Evolutionary conservation across 2,329 filamentous ascomycete species (phyloP).

Genomic region (Anisogramma anomala): DNA sequence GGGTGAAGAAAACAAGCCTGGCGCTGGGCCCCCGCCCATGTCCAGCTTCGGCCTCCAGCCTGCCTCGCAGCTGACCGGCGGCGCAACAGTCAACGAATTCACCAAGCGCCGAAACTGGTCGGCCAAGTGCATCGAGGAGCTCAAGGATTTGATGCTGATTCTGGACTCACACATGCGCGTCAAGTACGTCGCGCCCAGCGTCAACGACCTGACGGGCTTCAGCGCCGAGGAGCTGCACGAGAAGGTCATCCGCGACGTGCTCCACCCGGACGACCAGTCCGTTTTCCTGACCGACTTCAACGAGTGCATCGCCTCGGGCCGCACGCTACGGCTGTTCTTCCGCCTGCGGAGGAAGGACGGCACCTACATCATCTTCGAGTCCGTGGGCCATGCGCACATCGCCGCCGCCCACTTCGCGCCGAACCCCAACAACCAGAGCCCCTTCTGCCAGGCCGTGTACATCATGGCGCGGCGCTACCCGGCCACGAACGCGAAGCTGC

Average conservation of each 20-base stretch:
- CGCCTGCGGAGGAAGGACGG: slow-evolving; percentile 66
- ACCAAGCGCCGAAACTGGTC: slow-evolving; percentile 65
- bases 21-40: slow-evolving; percentile 31
- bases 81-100: slow-evolving; percentile 43
- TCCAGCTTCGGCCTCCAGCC: slow-evolving; percentile 22
- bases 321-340: slow-evolving; percentile 73
- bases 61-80: slow-evolving; percentile 22
- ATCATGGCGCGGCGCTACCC: slow-evolving; percentile 88
- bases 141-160: slow-evolving; percentile 81
- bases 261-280: slow-evolving; percentile 75
- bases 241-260: slow-evolving; percentile 65
- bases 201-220: slow-evolving; percentile 65
- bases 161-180: slow-evolving; percentile 75
- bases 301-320: slow-evolving; percentile 74
- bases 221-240: slow-evolving; percentile 58
- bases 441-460: slow-evolving; percentile 80
- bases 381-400: slow-evolving; percentile 85
- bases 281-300: slow-evolving; percentile 82
- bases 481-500: slow-evolving; percentile 69
- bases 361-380: slow-evolving; percentile 70
- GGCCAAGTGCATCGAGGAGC: slow-evolving; percentile 76
- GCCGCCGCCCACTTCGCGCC: slow-evolving; percentile 54
- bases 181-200: slow-evolving; percentile 74
- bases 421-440: slow-evolving; percentile 51
- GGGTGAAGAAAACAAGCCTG: slow-evolving; percentile 25